Evolutionary conservation across 768 basidiomycete genomes (phyloP).

Genomic region (Mycena sanguinolenta): DNA sequence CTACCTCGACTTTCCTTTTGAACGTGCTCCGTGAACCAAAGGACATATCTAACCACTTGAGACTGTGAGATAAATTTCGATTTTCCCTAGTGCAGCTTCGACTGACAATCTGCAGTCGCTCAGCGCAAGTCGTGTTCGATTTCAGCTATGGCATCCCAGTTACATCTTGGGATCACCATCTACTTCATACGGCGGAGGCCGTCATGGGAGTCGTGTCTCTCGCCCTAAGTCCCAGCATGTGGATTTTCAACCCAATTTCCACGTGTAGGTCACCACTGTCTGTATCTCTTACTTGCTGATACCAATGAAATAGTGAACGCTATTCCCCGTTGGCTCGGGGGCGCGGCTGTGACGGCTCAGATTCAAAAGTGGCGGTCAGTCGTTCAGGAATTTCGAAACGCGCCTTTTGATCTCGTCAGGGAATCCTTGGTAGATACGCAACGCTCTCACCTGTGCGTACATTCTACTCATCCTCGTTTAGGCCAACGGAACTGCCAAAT

Average conservation of each 20-base stretch:
- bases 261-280: background rate
- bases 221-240: constrained; percentile 11
- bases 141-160: constrained; percentile 5
- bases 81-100: background rate
- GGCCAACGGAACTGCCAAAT: constrained; percentile 1
- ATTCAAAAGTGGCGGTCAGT: background rate
- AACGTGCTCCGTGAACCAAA: constrained; percentile 10
- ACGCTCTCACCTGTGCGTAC: background rate
- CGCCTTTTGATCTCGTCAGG: constrained; percentile 7
- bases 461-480: background rate
- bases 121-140: constrained; percentile 9
- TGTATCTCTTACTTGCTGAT: background rate
- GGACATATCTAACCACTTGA: background rate
- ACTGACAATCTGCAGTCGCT: background rate
- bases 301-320: background rate
- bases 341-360: background rate
- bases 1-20: background rate
- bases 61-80: background rate
- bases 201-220: constrained; percentile 11
- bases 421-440: background rate
- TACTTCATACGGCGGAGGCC: background rate
- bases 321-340: constrained; percentile 15
- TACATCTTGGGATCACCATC: no score
- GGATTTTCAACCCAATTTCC: constrained; percentile 16
- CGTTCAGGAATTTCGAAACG: background rate